These are phyloP conservation scores for Kluyveromyces nonfermentans DNA, from an alignment of 805 yeast species.

Conservation along the genomic window DNA sequence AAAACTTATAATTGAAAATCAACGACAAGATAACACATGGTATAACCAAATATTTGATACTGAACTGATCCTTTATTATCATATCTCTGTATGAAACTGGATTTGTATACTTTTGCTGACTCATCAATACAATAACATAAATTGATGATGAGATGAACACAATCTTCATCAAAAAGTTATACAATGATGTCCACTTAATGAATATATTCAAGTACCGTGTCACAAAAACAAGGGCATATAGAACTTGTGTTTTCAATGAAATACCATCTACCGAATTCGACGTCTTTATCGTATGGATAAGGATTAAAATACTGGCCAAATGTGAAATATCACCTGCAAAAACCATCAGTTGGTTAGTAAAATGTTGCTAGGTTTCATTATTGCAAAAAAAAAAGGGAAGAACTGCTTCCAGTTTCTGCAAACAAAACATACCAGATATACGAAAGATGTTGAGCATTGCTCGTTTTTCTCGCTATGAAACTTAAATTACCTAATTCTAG, in stretches of 20 bases:
- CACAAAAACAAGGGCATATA: slow-evolving; percentile 64
- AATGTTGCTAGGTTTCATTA: too few species aligned
- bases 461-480: background rate
- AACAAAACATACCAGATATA: slow-evolving; percentile 11
- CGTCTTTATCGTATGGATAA: slow-evolving; percentile 58
- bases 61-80: slow-evolving; percentile 65
- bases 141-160: slow-evolving; percentile 68
- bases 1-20: slow-evolving; percentile 57
- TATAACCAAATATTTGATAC: slow-evolving; percentile 56
- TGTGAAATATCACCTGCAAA: slow-evolving; percentile 70
- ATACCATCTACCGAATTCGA: slow-evolving; percentile 71
- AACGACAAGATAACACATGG: slow-evolving; percentile 52
- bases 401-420: too few species aligned
- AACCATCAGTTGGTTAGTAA: background rate
- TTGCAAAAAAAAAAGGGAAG: too few species aligned
- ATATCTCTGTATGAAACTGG: slow-evolving; percentile 42
- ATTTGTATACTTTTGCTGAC: slow-evolving; percentile 34
- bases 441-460: slow-evolving; percentile 35
- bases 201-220: slow-evolving; percentile 62
- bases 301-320: slow-evolving; percentile 63
- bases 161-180: slow-evolving; percentile 74
- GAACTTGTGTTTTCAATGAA: slow-evolving; percentile 77
- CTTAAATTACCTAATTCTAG: background rate
- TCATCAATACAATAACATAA: slow-evolving; percentile 68
- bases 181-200: slow-evolving; percentile 47